Conservation (phyloP, 1,284 basidiomycete genomes). For the Cutaneotrichosporon arboriforme region DNA sequence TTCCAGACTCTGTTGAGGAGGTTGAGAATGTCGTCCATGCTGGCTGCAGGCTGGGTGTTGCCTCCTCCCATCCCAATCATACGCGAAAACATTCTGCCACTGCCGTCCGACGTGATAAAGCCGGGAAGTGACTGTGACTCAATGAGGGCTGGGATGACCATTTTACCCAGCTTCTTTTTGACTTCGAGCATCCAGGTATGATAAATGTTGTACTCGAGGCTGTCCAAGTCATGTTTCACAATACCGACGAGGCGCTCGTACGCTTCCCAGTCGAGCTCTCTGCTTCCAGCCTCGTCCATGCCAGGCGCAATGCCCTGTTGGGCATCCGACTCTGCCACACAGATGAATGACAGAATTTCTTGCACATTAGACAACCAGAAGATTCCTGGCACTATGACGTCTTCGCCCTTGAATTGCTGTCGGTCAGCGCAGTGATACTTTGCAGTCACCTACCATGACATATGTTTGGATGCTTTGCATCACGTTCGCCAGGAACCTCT, state of each 20-base stretch:
- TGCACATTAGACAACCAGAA: conserved; percentile 99
- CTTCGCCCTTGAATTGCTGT: conserved; percentile 75
- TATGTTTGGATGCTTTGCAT: conserved; percentile 98
- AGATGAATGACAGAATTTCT: conserved; percentile 98
- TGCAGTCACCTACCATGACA: conserved; percentile 72
- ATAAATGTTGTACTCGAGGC: conserved; percentile 98
- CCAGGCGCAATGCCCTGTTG: conserved; percentile 95
- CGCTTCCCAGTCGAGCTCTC: conserved; percentile 93
- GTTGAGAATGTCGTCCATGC: conserved; percentile 98
- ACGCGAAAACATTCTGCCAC: conserved; percentile 85
- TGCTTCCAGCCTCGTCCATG: conserved; percentile 86
- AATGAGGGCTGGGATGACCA: conserved; percentile 97
- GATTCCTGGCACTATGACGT: conserved; percentile 91
- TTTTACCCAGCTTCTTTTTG: conserved; percentile 93
- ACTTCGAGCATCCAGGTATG: conserved; percentile 99
- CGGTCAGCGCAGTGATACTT: neutral
- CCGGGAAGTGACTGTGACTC: conserved; percentile 97
- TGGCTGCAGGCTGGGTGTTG: conserved; percentile 73
- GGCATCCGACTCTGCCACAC: conserved; percentile 97
- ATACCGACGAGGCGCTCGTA: conserved; percentile 95
- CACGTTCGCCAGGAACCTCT: conserved; percentile 95
- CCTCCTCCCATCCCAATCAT: conserved; percentile 69
- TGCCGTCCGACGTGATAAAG: conserved; percentile 90
- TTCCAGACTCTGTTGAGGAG: conserved; percentile 98
- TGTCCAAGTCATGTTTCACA: conserved; percentile 98